Evolutionary conservation across 2,329 filamentous ascomycete genomes (phyloP).

Genomic region (Phoma sp.): DNA sequence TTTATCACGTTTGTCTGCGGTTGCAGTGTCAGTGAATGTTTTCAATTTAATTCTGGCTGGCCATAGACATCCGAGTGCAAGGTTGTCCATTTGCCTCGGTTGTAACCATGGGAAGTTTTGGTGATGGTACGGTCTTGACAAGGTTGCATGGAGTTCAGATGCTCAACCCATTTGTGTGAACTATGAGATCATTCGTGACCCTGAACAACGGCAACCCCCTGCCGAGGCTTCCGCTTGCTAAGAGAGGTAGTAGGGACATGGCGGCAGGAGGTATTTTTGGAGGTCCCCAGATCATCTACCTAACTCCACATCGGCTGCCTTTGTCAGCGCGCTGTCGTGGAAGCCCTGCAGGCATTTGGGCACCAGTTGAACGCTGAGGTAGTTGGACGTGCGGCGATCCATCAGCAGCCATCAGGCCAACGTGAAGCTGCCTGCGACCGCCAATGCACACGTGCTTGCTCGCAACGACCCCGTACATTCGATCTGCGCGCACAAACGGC

Average conservation of each 20-base stretch:
- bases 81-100: not conserved
- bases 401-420: conserved; percentile 21
- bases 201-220: not conserved
- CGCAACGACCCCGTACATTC: conserved; percentile 19
- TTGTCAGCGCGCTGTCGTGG: conserved; percentile 20
- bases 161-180: not conserved
- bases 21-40: too few species aligned
- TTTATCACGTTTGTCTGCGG: not conserved
- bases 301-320: conserved; percentile 14
- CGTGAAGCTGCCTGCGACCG: conserved; percentile 25
- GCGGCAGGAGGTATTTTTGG: conserved; percentile 6
- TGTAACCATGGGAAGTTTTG: not conserved
- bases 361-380: conserved; percentile 24
- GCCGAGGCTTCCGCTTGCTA: conserved; percentile 2
- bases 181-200: conserved; percentile 8
- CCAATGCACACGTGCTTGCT: conserved; percentile 34
- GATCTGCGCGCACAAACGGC: conserved; percentile 4
- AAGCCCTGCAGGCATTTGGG: conserved; percentile 24
- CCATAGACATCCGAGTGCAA: not conserved
- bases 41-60: not conserved
- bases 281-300: conserved; percentile 12
- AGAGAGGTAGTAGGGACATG: not conserved
- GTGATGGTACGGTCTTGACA: too few species aligned
- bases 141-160: too few species aligned
- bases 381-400: conserved; percentile 19